These are phyloP conservation scores for Erigeron canadensis DNA, from an alignment of 129 eudicot genomes.

Conservation along the genomic window DNA sequence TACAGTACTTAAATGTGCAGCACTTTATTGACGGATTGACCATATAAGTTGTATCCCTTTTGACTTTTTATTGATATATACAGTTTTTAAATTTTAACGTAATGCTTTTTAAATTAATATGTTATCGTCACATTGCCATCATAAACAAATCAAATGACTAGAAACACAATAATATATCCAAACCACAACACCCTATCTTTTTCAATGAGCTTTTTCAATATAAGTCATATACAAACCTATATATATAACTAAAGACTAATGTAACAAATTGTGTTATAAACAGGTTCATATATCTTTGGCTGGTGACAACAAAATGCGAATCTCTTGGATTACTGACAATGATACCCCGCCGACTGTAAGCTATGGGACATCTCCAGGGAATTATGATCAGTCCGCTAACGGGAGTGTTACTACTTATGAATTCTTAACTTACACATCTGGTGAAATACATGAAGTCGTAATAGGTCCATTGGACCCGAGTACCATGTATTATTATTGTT, in stretches of 20 bases:
- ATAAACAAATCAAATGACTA: no score
- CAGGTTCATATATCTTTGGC: conserved; percentile 66
- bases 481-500: conserved; percentile 55
- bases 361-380: conserved; percentile 54
- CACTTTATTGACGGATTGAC: no score
- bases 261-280: neutral
- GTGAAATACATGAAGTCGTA: conserved; percentile 54
- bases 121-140: no score
- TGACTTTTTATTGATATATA: no score
- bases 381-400: conserved; percentile 25
- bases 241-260: neutral
- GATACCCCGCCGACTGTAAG: conserved; percentile 44
- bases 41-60: no score
- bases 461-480: conserved; percentile 57
- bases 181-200: no score
- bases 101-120: no score
- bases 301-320: conserved; percentile 53
- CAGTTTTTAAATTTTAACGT: no score
- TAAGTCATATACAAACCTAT: no score
- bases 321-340: conserved; percentile 60
- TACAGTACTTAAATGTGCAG: no score
- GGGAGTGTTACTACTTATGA: conserved; percentile 46
- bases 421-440: conserved; percentile 44
- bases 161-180: no score
- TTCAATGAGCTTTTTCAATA: no score